Percentiles rank a stretch among this genome's conserved stretches.
phyloP scores from a whole-genome alignment of 2,329 filamentous ascomycete genomes.

The Xylariaceae sp. region DNA sequence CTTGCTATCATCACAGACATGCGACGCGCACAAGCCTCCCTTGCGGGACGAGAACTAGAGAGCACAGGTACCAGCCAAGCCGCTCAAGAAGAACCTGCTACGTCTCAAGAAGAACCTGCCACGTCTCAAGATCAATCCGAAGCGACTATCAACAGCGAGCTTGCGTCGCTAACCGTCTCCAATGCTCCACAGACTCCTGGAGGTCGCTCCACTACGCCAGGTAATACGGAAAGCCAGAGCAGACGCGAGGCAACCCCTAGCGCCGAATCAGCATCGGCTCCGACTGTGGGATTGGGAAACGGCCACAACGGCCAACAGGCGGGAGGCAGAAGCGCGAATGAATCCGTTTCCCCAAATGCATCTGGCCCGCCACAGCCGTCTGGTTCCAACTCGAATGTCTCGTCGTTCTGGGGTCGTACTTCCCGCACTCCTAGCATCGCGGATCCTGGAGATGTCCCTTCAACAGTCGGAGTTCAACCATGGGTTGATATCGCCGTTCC shows the following conservation, averaged over 20 bases:
- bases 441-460: neutral
- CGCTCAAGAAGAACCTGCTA: neutral
- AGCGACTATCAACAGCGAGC: neutral
- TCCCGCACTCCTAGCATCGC: neutral
- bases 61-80: neutral
- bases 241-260: neutral
- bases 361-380: neutral
- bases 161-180: neutral
- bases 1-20: slow-evolving; percentile 14
- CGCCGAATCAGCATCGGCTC: neutral
- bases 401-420: neutral
- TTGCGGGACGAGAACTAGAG: neutral
- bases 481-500: neutral
- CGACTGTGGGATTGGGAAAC: too few relatives aligned
- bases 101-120: neutral
- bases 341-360: neutral
- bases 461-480: neutral
- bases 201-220: neutral
- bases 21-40: slow-evolving; percentile 6
- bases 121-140: neutral
- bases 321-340: neutral
- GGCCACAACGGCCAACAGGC: neutral
- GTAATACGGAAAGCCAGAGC: neutral
- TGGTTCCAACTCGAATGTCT: neutral
- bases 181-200: neutral